Base-by-base conservation (phyloP, 805 yeast species). In the Wickerhamomyces bisporus region DNA sequence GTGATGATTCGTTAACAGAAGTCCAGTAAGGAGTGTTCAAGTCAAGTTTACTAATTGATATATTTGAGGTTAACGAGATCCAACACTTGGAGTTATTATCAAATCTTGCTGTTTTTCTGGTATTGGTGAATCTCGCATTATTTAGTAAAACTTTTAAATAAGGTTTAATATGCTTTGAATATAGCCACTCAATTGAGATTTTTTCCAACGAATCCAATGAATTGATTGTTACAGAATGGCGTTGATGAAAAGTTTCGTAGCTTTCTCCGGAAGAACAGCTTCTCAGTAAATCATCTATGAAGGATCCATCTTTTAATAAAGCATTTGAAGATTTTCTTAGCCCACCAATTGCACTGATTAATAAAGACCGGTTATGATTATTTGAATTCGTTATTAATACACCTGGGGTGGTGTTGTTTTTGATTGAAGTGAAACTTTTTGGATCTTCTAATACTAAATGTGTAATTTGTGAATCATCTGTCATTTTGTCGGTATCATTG, bases 331-430 rank as follows among this genome's bases (percentile, higher is more conserved):
- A 57, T 39, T 66, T 68, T 36, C 70, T 58, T 15, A 68, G 42
- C 0, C 73, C 73, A 30, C 73, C 73, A 36, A 66, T 52, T 3
- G 71, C 66, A 21, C 68, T 53, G 15, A 66, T 44, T 26, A 67
- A 39, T n/a, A 67, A 33, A 2, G 67, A 55, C 12, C 53, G 38
- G n/a, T 38, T 32, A 6, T n/a, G 17, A 3, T 38, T 18, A 1
- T 30, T 31, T 5, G 32, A 27, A 3, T 32, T 26, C 5, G 47
- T 38, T 5, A 63, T 37, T 10, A 54, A 24, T 40, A 61, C 57
- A 13, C 71, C 70, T 1, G 74, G 73, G 32, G 64, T 71, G 6
- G 55, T 47, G 21, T 52, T 55, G 7, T 53, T 47, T 27, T 57
- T 60, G 16, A 68, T 58, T 7, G 64, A 55, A 26, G 56, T 48